Evolutionary conservation across 306 rosid species (phyloP).

Genomic region (Acacia melanoxylon): DNA sequence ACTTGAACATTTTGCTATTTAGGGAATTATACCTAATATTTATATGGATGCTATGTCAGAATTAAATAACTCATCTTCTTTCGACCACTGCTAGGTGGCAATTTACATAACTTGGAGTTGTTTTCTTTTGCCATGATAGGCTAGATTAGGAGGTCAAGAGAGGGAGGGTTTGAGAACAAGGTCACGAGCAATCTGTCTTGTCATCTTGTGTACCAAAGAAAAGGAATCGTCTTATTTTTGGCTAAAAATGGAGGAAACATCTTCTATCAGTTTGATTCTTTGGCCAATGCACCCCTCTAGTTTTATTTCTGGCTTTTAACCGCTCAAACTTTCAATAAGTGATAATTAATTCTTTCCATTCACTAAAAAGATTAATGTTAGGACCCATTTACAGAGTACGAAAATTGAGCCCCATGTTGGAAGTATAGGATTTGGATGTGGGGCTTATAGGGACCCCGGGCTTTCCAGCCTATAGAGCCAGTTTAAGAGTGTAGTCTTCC

Average conservation of each 20-base stretch:
- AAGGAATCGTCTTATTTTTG: not conserved
- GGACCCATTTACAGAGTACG: not conserved
- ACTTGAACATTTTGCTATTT: slow-evolving; percentile 4
- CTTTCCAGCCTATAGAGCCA: not conserved
- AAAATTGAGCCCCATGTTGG: not conserved
- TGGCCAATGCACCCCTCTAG: not conserved
- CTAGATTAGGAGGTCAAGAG: not conserved
- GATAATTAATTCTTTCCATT: not conserved
- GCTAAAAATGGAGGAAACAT: not conserved
- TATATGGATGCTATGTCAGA: slow-evolving; percentile 12
- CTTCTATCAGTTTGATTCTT: not conserved
- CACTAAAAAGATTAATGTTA: not conserved
- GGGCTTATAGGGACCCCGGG: not conserved
- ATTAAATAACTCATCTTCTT: not conserved
- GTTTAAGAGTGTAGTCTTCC: not conserved
- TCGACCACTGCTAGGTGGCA: slow-evolving; percentile 5
- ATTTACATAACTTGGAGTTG: slow-evolving; percentile 13
- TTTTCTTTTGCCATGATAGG: not conserved
- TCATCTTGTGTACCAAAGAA: not conserved
- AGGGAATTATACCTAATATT: slow-evolving; percentile 6
- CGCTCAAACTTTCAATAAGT: not conserved
- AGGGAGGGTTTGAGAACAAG: not conserved
- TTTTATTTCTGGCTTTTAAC: not conserved
- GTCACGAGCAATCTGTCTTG: not conserved
- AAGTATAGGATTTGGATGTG: not conserved